Percentiles rank a stretch among this genome's conserved stretches.
phyloP scores from a whole-genome alignment of 257 asterid species.

The Solanum infundibuliforme region DNA sequence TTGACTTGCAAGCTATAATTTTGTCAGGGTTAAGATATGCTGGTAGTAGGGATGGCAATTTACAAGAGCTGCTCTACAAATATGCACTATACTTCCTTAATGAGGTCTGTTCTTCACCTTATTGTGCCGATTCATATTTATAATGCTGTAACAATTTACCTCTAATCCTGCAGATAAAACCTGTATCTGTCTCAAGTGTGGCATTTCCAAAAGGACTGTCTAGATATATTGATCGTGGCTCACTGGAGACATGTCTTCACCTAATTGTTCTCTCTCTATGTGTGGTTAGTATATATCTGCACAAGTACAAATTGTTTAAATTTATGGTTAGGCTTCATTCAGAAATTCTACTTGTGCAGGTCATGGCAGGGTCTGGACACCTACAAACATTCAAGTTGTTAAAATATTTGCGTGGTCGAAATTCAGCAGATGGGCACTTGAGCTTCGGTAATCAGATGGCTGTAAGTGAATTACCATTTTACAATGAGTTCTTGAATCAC shows the following conservation, averaged over 20 bases:
- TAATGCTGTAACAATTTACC: neutral
- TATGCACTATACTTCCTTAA: constrained; percentile 78
- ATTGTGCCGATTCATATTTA: constrained; percentile 6
- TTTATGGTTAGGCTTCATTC: neutral
- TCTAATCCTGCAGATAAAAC: constrained; percentile 66
- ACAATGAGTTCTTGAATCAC: neutral
- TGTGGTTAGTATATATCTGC: constrained; percentile 37
- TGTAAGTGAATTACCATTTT: constrained; percentile 34
- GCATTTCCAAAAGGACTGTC: constrained; percentile 72
- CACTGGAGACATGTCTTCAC: constrained; percentile 93
- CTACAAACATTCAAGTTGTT: constrained; percentile 72
- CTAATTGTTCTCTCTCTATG: constrained; percentile 89
- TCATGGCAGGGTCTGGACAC: constrained; percentile 99
- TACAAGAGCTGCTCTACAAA: constrained; percentile 79
- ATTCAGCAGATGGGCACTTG: constrained; percentile 64
- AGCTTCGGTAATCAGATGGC: constrained; percentile 84
- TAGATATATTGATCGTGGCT: constrained; percentile 74
- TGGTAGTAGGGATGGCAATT: constrained; percentile 87
- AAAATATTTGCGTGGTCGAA: constrained; percentile 80
- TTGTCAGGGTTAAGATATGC: constrained; percentile 87
- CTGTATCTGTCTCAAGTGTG: constrained; percentile 43
- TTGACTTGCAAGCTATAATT: neutral
- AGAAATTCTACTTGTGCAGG: constrained; percentile 31
- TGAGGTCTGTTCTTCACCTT: constrained; percentile 50
- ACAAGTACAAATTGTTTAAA: neutral